A percentile compares a stretch with the other conserved stretches of the same genome.
phyloP scores from a whole-genome alignment of 495 filamentous ascomycete genomes.

The Ascobolus immersus region DNA sequence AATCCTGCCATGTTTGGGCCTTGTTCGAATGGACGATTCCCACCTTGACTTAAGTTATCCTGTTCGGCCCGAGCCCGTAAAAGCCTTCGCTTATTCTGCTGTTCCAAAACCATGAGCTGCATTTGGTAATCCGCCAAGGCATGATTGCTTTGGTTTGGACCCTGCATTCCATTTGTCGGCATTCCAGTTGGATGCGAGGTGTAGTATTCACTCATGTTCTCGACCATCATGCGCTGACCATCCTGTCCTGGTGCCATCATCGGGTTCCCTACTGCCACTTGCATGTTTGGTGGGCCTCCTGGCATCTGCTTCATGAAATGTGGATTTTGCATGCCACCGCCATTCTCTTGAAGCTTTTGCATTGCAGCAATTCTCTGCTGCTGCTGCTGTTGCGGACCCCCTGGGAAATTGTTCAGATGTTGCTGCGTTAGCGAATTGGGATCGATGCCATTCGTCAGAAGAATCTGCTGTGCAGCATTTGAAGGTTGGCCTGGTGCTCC shows the following conservation, averaged over 20 bases:
- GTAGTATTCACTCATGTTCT: slow-evolving; percentile 46
- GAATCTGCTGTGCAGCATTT: slow-evolving; percentile 31
- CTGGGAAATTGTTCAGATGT: slow-evolving; percentile 51
- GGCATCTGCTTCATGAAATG: too few species aligned
- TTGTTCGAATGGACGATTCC: slow-evolving; percentile 28
- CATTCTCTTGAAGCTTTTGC: slow-evolving; percentile 32
- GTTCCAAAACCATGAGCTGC: slow-evolving; percentile 95
- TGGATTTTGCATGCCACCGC: slow-evolving; percentile 29
- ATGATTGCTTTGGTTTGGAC: slow-evolving; percentile 46
- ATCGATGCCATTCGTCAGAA: slow-evolving; percentile 55
- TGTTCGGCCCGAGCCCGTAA: slow-evolving; percentile 96
- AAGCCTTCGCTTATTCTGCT: slow-evolving; percentile 91
- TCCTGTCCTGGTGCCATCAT: slow-evolving; percentile 30
- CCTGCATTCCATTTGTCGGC: slow-evolving; percentile 28
- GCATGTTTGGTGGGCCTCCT: slow-evolving; percentile 17
- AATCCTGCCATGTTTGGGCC: slow-evolving; percentile 31
- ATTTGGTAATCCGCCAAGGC: slow-evolving; percentile 97
- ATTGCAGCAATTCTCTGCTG: slow-evolving; percentile 32
- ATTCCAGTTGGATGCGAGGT: slow-evolving; percentile 20
- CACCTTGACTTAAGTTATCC: slow-evolving; percentile 41
- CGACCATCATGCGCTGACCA: slow-evolving; percentile 55
- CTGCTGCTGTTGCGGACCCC: slow-evolving; percentile 53
- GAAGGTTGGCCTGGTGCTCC: slow-evolving; percentile 7
- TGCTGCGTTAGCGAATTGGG: slow-evolving; percentile 43
- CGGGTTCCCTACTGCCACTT: slow-evolving; percentile 13